phyloP scores from a whole-genome alignment of 2,329 filamentous ascomycete genomes.

The Penicillium hesseltinei region DNA sequence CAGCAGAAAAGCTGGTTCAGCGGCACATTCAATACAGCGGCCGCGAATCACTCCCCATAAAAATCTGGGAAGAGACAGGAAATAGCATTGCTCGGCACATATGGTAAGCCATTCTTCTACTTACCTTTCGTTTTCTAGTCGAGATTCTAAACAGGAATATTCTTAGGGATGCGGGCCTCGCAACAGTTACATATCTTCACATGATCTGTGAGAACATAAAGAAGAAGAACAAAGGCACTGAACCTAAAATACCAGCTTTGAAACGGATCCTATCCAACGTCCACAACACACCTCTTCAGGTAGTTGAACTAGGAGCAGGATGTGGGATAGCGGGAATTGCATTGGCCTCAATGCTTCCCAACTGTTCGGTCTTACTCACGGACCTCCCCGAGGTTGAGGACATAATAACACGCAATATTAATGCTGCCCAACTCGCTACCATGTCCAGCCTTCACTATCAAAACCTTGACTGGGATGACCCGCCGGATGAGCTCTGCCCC shows the following conservation, averaged over 20 bases:
- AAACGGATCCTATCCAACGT: slow-evolving; percentile 34
- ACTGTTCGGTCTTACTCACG: slow-evolving; percentile 59
- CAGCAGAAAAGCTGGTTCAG: slow-evolving; percentile 55
- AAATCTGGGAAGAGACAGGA: slow-evolving; percentile 67
- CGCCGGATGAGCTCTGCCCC: slow-evolving; percentile 45
- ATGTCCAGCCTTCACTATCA: slow-evolving; percentile 48
- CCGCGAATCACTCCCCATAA: slow-evolving; percentile 33
- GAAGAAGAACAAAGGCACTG: slow-evolving; percentile 31
- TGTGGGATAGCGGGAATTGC: slow-evolving; percentile 67
- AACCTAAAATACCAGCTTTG: slow-evolving; percentile 26
- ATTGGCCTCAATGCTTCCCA: slow-evolving; percentile 54
- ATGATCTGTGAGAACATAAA: neutral
- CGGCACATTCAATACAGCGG: slow-evolving; percentile 46
- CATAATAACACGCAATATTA: slow-evolving; percentile 58
- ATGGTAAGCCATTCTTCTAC: slow-evolving; percentile 51
- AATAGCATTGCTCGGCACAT: slow-evolving; percentile 71
- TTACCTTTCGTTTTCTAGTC: neutral
- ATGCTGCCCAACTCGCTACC: slow-evolving; percentile 42
- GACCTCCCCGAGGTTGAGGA: slow-evolving; percentile 65
- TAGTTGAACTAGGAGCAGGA: slow-evolving; percentile 66
- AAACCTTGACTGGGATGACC: slow-evolving; percentile 63
- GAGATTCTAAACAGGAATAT: slow-evolving; percentile 1
- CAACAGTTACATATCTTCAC: slow-evolving; percentile 53
- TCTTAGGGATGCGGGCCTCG: slow-evolving; percentile 57
- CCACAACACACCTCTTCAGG: slow-evolving; percentile 41